Percentiles rank a stretch among this genome's conserved stretches.
These are phyloP conservation scores for Sextonia rubra DNA, from an alignment of 164 flowering plant genomes.

Conservation along the genomic window DNA sequence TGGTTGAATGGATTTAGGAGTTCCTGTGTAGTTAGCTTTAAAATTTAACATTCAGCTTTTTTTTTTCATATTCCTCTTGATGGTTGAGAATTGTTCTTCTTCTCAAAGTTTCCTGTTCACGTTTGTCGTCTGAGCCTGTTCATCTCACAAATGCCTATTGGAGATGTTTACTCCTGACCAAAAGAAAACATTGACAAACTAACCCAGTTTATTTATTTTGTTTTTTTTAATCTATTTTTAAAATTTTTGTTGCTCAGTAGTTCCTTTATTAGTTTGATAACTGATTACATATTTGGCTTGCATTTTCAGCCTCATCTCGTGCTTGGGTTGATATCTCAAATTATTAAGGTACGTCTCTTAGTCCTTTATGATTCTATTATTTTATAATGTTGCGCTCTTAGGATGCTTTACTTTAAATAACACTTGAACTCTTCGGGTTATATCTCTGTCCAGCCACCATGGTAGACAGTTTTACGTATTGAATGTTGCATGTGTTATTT, in stretches of 20 bases:
- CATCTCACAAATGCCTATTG: too few species aligned
- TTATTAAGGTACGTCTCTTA: conserved; percentile 61
- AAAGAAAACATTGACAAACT: not conserved
- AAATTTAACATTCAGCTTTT: not conserved
- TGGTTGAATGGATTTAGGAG: not conserved
- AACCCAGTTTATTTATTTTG: not conserved
- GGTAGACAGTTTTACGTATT: not conserved
- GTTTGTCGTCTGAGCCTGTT: too few species aligned
- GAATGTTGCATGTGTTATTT: not conserved
- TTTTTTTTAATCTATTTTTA: not conserved
- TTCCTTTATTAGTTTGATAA: not conserved
- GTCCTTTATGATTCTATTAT: not conserved
- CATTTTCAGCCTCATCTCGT: conserved; percentile 82
- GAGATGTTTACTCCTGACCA: not conserved
- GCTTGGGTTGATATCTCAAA: conserved; percentile 87
- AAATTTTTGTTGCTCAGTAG: not conserved
- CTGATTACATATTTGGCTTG: conserved; percentile 16
- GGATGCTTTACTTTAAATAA: not conserved
- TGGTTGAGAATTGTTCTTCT: not conserved
- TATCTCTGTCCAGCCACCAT: not conserved
- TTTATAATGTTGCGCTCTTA: not conserved
- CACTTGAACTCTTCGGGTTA: not conserved
- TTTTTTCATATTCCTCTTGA: not conserved
- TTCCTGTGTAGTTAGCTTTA: not conserved
- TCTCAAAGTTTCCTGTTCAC: not conserved